phyloP scores from a whole-genome alignment of 306 rosid genomes.

The Mimosa bimucronata region DNA sequence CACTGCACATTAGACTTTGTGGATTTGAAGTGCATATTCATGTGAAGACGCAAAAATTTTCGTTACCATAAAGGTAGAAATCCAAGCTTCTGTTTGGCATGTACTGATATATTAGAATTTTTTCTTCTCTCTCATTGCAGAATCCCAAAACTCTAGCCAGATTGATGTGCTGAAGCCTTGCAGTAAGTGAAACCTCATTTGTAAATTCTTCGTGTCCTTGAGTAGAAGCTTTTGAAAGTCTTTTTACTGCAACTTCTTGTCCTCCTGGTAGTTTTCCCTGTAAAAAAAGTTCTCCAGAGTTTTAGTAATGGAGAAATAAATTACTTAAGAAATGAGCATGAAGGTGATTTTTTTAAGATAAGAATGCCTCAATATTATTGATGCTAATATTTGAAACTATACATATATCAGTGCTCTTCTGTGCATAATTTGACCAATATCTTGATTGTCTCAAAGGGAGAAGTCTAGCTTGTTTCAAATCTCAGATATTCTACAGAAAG shows the following conservation, averaged over 20 bases:
- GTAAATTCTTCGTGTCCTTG: slow-evolving; percentile 30
- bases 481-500: not conserved
- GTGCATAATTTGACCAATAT: not conserved
- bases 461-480: not conserved
- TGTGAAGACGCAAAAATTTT: not conserved
- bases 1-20: not conserved
- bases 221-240: slow-evolving; percentile 32
- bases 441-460: not conserved
- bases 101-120: slow-evolving; percentile 5
- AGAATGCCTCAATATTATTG: not conserved
- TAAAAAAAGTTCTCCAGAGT: not conserved
- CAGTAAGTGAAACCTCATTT: slow-evolving; percentile 38
- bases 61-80: slow-evolving; percentile 20
- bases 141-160: slow-evolving; percentile 18
- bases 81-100: slow-evolving; percentile 11
- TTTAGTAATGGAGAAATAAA: not conserved
- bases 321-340: not conserved
- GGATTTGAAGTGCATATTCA: not conserved
- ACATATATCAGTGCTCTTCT: not conserved
- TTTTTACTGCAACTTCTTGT: slow-evolving; percentile 36
- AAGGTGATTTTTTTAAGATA: not conserved
- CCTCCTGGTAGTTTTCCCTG: slow-evolving; percentile 33
- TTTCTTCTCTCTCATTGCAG: slow-evolving; percentile 13
- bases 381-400: not conserved
- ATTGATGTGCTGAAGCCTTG: slow-evolving; percentile 39